A percentile compares a stretch with the other conserved stretches of the same genome.
Conservation (phyloP, 139 green algal species). For the Asterochloris sp. region DNA sequence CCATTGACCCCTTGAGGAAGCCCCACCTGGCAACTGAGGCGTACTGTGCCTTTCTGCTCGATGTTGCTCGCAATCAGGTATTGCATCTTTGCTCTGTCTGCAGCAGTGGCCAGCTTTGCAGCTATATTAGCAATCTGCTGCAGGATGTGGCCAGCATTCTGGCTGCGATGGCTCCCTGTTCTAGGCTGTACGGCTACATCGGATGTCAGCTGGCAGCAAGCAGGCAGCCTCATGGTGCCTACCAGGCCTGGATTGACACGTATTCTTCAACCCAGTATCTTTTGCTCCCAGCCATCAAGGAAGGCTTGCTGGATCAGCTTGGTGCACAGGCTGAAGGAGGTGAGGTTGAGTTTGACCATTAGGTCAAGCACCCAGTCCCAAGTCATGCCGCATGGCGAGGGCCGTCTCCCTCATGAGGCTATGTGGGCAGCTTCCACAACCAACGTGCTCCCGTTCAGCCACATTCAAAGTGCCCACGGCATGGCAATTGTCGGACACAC, state of each 20-base stretch:
- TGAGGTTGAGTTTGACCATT: background rate
- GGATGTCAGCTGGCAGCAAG: slow-evolving; percentile 48
- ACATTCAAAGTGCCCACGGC: too few species aligned
- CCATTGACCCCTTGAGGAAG: slow-evolving; percentile 1
- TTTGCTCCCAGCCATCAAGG: slow-evolving; percentile 31
- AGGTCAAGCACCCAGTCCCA: too few species aligned
- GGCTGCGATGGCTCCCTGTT: slow-evolving; percentile 70
- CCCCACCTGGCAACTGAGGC: slow-evolving; percentile 44
- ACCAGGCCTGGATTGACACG: slow-evolving; percentile 61
- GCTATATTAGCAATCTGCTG: background rate
- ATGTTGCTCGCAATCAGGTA: slow-evolving; percentile 39
- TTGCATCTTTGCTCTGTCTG: background rate
- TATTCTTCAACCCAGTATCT: slow-evolving; percentile 59
- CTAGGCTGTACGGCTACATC: slow-evolving; percentile 72
- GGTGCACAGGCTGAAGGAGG: slow-evolving; percentile 15
- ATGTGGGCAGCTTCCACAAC: too few species aligned
- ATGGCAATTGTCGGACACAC: too few species aligned
- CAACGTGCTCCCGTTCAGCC: too few species aligned
- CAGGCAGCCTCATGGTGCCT: slow-evolving; percentile 18
- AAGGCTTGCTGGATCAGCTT: slow-evolving; percentile 43
- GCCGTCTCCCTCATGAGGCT: too few species aligned
- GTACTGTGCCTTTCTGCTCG: slow-evolving; percentile 66
- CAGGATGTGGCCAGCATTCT: slow-evolving; percentile 57
- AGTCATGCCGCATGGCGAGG: too few species aligned
- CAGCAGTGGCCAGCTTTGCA: background rate